Percentiles rank a stretch among this genome's conserved stretches.
Evolutionary conservation across 2,329 filamentous ascomycete species (phyloP).

Genomic region (Cladosporium sphaerospermum): DNA sequence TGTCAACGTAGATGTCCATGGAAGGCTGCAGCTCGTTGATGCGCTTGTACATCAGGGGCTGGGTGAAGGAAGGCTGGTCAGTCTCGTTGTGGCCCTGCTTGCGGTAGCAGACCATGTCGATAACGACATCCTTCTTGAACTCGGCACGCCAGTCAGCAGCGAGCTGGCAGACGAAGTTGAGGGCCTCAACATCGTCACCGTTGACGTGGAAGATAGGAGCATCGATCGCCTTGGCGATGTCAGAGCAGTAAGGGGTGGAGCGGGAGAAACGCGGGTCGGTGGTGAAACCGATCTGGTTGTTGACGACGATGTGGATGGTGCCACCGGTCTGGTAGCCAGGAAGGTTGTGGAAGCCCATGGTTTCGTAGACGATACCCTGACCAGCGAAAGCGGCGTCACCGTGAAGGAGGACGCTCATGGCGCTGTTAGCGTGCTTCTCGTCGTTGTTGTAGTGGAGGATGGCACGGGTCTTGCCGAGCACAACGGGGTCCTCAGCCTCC

Average conservation of each 20-base stretch:
- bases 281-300: conserved; percentile 99
- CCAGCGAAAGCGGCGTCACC: conserved; percentile 95
- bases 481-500: conserved; percentile 96
- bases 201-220: conserved; percentile 99
- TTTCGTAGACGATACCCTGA: conserved; percentile 97
- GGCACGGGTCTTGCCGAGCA: conserved; percentile 92
- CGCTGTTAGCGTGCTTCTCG: conserved; percentile 77
- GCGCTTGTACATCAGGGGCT: conserved; percentile 98
- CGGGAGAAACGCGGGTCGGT: conserved; percentile 96
- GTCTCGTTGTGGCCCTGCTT: conserved; percentile 99
- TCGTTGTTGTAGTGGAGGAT: conserved; percentile 99
- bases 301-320: conserved; percentile 93
- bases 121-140: conserved; percentile 97
- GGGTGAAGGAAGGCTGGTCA: conserved; percentile 98
- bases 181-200: conserved; percentile 93
- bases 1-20: conserved; percentile 84
- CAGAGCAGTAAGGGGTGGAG: conserved; percentile 97
- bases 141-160: conserved; percentile 97
- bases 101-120: conserved; percentile 97
- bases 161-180: conserved; percentile 96
- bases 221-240: conserved; percentile 98
- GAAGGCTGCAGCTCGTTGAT: conserved; percentile 79
- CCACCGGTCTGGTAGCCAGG: conserved; percentile 95
- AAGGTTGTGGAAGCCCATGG: conserved; percentile 92
- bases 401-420: conserved; percentile 94